Conservation (phyloP, 2,329 filamentous ascomycete genomes). For the Escovopsis sp. region DNA sequence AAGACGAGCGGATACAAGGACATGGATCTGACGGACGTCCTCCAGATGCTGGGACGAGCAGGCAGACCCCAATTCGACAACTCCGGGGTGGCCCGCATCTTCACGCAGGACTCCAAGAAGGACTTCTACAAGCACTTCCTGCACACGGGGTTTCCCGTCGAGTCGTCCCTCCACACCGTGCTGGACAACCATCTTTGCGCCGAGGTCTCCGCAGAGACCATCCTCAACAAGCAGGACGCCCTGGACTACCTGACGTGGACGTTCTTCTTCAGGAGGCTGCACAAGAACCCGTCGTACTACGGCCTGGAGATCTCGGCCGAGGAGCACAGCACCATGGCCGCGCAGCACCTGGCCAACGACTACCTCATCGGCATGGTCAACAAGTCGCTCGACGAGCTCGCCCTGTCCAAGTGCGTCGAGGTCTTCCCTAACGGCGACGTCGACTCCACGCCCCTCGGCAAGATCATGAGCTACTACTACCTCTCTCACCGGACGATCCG, state of each 20-base stretch:
- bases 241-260: conserved; percentile 98
- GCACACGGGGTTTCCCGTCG: conserved; percentile 93
- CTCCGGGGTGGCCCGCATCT: conserved; percentile 90
- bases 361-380: conserved; percentile 92
- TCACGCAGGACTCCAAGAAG: conserved; percentile 95
- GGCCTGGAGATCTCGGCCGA: conserved; percentile 86
- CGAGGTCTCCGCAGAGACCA: conserved; percentile 85
- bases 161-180: conserved; percentile 90
- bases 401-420: conserved; percentile 69
- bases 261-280: conserved; percentile 92
- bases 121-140: conserved; percentile 99
- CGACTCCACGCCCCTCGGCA: conserved; percentile 78
- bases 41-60: conserved; percentile 94
- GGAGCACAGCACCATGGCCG: conserved; percentile 74
- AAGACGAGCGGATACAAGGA: conserved; percentile 97
- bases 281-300: conserved; percentile 98
- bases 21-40: conserved; percentile 95
- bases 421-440: conserved; percentile 79
- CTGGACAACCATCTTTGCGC: conserved; percentile 93
- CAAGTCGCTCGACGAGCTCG: conserved; percentile 67
- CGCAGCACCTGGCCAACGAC: conserved; percentile 78
- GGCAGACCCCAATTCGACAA: conserved; percentile 93
- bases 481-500: conserved; percentile 90
- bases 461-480: conserved; percentile 99
- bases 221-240: conserved; percentile 89